Percentiles rank a stretch among this genome's conserved stretches.
Evolutionary conservation across 495 filamentous ascomycete genomes (phyloP).

Genomic region (Podospora didyma): DNA sequence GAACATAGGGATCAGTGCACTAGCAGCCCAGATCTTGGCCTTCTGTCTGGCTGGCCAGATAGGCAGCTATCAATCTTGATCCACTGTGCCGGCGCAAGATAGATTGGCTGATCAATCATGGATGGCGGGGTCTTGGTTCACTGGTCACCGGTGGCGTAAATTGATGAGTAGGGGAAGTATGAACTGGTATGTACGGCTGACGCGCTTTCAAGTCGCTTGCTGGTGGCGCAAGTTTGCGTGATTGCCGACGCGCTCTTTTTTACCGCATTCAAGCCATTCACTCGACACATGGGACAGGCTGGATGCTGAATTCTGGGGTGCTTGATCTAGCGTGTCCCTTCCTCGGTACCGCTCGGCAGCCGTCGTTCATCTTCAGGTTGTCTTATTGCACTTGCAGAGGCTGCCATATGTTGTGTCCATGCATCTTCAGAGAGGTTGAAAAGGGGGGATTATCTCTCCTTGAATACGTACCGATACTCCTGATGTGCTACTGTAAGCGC

Average conservation of each 20-base stretch:
- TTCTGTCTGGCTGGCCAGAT: not conserved
- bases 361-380: too few relatives aligned
- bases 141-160: not conserved
- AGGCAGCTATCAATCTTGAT: constrained; percentile 3
- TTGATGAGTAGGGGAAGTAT: constrained; percentile 5
- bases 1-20: not conserved
- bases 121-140: not conserved
- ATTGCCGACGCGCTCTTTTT: constrained; percentile 5
- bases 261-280: not conserved
- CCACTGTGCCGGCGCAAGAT: not conserved
- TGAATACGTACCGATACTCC: too few relatives aligned
- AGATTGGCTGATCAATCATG: not conserved
- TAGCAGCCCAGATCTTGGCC: not conserved
- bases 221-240: constrained; percentile 20
- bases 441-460: too few relatives aligned
- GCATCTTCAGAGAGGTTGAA: too few relatives aligned
- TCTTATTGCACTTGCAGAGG: too few relatives aligned
- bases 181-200: too few relatives aligned
- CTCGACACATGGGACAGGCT: not conserved
- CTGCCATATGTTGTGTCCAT: too few relatives aligned
- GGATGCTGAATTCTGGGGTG: not conserved
- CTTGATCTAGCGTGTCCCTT: not conserved
- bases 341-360: too few relatives aligned
- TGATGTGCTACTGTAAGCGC: too few relatives aligned
- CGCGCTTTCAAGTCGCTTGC: not conserved